Evolutionary conservation across 192 early-diverging fungal species (phyloP), one percentile per base, ranked within the genome.

Genomic region (Gigaspora rosea): DNA sequence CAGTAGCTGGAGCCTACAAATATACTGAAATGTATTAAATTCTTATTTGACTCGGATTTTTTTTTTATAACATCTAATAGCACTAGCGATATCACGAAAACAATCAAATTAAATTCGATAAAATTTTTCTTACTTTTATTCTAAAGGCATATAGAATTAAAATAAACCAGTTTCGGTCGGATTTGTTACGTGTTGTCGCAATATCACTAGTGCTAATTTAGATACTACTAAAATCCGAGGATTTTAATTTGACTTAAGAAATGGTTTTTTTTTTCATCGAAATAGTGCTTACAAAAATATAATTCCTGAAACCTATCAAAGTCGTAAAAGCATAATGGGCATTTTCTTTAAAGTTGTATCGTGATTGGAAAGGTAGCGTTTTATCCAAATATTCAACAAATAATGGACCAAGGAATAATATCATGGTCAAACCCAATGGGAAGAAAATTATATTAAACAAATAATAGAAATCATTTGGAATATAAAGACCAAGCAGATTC

Each of bases 1-100:
- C 94, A 13, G 88, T 83, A 2, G 89, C 51, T 10, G 94, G 94
- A 7, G 87, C 92, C 92, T 94, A 48, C 10, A 32, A 59, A 22
- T 47, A 49, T 49, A n/a, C 47, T 36, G 48, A 35, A 57, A 56
- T 4, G n/a, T 48, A 27, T 27, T 41, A 41, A 41, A 41, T 41
- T 41, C 41, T 41, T 41, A 41, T 1, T 41, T 41, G 27, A 27
- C 27, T 27, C 27, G 1, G 27, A 27, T 27, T 27, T 27, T 27
- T 27, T n/a, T 27, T 27, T 27, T 27, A 27, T 27, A 27, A 27
- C 27, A 27, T 27, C 27, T 27, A 27, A 27, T 27, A 27, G 27
- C 27, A 27, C 27, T 27, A 27, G 27, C 27, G 27, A 27, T 27
- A 27, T 27, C 27, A 27, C 27, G 27, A 27, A 27, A 27, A 27